Evolutionary conservation across 192 early-diverging fungal genomes (phyloP).

Genomic region (Mortierella alpina): DNA sequence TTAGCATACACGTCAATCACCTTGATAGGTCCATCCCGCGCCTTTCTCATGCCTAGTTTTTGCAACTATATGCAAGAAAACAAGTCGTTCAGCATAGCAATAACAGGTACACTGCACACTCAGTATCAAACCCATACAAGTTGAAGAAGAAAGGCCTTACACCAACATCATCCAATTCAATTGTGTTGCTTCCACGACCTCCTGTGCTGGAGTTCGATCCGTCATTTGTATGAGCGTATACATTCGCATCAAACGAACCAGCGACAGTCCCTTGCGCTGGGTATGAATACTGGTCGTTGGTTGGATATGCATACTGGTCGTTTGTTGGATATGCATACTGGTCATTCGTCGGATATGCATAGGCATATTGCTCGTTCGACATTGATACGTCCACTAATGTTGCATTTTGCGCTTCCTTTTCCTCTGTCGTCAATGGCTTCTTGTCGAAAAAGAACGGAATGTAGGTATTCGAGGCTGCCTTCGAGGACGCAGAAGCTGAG

Average conservation of each 20-base stretch:
- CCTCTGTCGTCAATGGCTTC: conserved; percentile 39
- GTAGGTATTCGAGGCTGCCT: conserved; percentile 35
- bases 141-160: conserved; percentile 13
- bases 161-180: conserved; percentile 28
- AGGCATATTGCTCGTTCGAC: conserved; percentile 46
- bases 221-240: background rate
- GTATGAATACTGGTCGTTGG: conserved; percentile 38
- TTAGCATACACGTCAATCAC: conserved; percentile 37
- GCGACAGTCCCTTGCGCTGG: background rate
- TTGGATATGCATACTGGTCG: conserved; percentile 41
- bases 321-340: conserved; percentile 40
- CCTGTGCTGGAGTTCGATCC: background rate
- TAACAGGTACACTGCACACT: too few relatives aligned
- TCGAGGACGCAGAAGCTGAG: background rate
- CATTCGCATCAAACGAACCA: background rate
- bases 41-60: conserved; percentile 42
- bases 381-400: conserved; percentile 22
- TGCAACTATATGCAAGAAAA: conserved; percentile 16
- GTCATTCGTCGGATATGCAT: conserved; percentile 38
- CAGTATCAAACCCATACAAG: background rate
- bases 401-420: conserved; percentile 19
- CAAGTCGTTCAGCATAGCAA: background rate
- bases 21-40: conserved; percentile 35
- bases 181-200: background rate
- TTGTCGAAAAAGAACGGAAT: conserved; percentile 49